Evolutionary conservation across 2,329 filamentous ascomycete species (phyloP).

Genomic region (Cadophora malorum): DNA sequence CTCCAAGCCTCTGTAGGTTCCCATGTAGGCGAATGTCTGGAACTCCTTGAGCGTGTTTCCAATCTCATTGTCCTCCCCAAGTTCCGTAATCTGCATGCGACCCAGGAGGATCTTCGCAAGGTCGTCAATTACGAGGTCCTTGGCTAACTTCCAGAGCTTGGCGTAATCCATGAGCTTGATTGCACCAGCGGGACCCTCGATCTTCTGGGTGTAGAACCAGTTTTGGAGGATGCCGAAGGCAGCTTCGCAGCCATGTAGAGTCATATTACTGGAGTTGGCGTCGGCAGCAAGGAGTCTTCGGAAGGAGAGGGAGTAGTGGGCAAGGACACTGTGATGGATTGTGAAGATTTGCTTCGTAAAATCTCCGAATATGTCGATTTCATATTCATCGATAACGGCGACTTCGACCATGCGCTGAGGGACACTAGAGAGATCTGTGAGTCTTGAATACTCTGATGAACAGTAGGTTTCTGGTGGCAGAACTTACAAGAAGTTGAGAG

Average conservation of each 20-base stretch:
- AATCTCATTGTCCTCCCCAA: not conserved
- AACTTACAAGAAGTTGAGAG: constrained; percentile 11
- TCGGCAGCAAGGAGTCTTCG: not conserved
- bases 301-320: not conserved
- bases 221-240: not conserved
- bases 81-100: not conserved
- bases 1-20: not conserved
- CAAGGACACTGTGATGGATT: not conserved
- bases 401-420: constrained; percentile 7
- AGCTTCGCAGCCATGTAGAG: not conserved
- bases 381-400: not conserved
- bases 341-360: constrained; percentile 3
- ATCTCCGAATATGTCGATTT: not conserved
- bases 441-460: not conserved
- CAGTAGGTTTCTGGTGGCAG: not conserved
- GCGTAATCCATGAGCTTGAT: constrained; percentile 8
- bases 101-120: not conserved
- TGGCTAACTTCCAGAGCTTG: not conserved
- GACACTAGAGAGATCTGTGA: not conserved
- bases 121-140: not conserved
- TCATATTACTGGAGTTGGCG: not conserved
- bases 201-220: constrained; percentile 6
- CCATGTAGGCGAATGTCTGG: not conserved
- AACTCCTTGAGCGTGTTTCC: constrained; percentile 1
- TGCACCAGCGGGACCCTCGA: not conserved